Evolutionary conservation across 2,329 filamentous ascomycete genomes (phyloP).

Genomic region (Capronia coronata): DNA sequence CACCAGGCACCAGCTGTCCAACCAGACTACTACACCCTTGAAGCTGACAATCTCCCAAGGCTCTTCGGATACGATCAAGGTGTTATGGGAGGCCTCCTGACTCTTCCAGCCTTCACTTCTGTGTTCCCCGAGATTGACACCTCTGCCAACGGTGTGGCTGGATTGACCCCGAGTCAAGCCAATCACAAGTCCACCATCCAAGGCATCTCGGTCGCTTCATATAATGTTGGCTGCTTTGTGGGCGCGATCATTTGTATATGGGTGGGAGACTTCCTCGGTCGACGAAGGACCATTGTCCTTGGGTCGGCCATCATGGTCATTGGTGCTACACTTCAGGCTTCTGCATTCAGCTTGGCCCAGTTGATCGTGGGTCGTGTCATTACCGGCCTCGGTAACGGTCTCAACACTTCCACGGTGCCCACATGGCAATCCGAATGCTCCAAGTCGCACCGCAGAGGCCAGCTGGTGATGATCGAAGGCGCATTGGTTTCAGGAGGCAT

Average conservation of each 20-base stretch:
- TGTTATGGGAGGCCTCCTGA: constrained; percentile 69
- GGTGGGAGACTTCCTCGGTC: constrained; percentile 45
- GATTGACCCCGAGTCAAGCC: constrained; percentile 27
- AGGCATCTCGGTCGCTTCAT: constrained; percentile 35
- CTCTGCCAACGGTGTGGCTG: constrained; percentile 12
- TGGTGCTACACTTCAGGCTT: constrained; percentile 39
- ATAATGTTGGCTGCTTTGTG: constrained; percentile 47
- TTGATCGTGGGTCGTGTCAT: constrained; percentile 46
- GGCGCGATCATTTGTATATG: constrained; percentile 48
- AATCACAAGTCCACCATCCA: constrained; percentile 27
- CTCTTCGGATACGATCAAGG: constrained; percentile 40
- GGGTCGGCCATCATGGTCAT: constrained; percentile 39
- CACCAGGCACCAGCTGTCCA: no score
- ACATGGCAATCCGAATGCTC: constrained; percentile 43
- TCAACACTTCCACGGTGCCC: constrained; percentile 38
- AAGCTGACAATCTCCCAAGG: neutral
- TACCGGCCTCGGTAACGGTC: constrained; percentile 34
- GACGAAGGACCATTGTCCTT: constrained; percentile 39
- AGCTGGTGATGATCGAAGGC: constrained; percentile 47
- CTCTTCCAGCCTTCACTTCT: constrained; percentile 55
- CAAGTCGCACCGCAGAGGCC: constrained; percentile 46
- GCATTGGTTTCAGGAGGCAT: constrained; percentile 30
- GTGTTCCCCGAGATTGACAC: constrained; percentile 48
- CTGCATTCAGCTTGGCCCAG: constrained; percentile 38
- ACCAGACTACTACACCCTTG: neutral